Evolutionary conservation across 2,329 filamentous ascomycete genomes (phyloP).

Genomic region (Sporothrix brasiliensis): DNA sequence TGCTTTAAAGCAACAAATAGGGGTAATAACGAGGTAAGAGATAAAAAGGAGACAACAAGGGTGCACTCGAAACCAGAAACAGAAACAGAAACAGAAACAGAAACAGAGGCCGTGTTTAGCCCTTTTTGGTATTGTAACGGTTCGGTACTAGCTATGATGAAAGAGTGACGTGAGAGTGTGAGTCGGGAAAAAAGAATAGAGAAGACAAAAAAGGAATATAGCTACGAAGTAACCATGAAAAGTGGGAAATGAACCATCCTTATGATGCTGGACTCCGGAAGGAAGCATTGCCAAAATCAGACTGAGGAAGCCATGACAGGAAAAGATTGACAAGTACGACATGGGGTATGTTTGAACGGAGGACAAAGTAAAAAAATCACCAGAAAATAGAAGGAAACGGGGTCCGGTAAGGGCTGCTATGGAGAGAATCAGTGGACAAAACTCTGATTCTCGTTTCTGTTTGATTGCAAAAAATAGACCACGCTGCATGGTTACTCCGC

Average conservation of each 20-base stretch:
- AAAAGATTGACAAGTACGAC: background rate
- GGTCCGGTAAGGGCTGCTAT: background rate
- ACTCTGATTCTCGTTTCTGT: slow-evolving; percentile 7
- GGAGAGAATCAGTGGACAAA: too few relatives aligned
- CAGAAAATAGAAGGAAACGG: background rate
- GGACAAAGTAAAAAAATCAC: too few relatives aligned
- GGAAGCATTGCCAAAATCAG: background rate
- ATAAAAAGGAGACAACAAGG: slow-evolving; percentile 7
- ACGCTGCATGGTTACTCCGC: background rate
- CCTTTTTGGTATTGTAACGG: slow-evolving; percentile 5
- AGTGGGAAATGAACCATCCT: slow-evolving; percentile 14
- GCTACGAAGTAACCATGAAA: background rate
- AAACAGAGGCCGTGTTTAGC: background rate
- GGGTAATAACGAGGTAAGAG: background rate
- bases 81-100: slow-evolving; percentile 18
- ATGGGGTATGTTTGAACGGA: too few relatives aligned
- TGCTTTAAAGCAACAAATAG: slow-evolving; percentile 4
- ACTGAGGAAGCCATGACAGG: background rate
- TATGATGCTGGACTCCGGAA: slow-evolving; percentile 12
- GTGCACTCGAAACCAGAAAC: background rate
- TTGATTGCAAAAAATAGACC: slow-evolving; percentile 18
- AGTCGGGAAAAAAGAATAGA: background rate
- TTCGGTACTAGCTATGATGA: background rate
- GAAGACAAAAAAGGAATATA: background rate
- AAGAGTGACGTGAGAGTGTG: slow-evolving; percentile 6